Conservation (phyloP, 2,329 filamentous ascomycete genomes). For the Colletotrichum salicis region DNA sequence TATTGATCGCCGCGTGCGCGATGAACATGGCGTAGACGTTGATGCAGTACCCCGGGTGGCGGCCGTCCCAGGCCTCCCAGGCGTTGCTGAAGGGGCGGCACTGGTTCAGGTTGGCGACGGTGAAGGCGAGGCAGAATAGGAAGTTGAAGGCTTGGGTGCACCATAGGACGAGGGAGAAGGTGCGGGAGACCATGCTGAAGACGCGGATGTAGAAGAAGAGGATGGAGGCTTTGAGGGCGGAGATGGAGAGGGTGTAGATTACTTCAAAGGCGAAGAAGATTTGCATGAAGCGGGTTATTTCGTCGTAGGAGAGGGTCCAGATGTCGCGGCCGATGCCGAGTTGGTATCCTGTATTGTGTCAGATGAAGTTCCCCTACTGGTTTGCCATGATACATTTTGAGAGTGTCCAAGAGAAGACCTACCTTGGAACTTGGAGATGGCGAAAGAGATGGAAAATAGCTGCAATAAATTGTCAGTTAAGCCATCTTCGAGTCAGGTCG, state of each 20-base stretch:
- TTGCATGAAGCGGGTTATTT: conserved; percentile 12
- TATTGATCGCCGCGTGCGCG: conserved; percentile 54
- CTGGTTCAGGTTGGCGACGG: conserved; percentile 50
- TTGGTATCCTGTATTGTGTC: conserved; percentile 3
- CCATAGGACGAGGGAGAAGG: conserved; percentile 41
- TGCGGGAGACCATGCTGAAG: conserved; percentile 44
- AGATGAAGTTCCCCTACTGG: neutral
- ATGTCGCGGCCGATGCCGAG: conserved; percentile 22
- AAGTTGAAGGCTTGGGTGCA: conserved; percentile 34
- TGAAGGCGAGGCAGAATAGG: conserved; percentile 40
- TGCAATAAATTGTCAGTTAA: neutral
- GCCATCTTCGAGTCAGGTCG: neutral
- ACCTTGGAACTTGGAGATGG: conserved; percentile 23
- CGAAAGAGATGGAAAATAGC: conserved; percentile 15
- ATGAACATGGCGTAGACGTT: conserved; percentile 51
- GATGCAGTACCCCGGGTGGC: conserved; percentile 44
- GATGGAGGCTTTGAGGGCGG: conserved; percentile 50
- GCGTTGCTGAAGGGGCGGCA: conserved; percentile 54
- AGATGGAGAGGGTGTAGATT: conserved; percentile 44
- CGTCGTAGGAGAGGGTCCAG: conserved; percentile 6
- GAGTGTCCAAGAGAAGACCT: neutral
- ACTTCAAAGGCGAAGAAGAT: conserved; percentile 25
- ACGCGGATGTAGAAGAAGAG: conserved; percentile 50
- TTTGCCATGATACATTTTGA: too few species aligned
- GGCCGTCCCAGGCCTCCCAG: conserved; percentile 52